phyloP scores from a whole-genome alignment of 228 moss, liverwort and hornwort species.

The Sphagnum magellanicum region DNA sequence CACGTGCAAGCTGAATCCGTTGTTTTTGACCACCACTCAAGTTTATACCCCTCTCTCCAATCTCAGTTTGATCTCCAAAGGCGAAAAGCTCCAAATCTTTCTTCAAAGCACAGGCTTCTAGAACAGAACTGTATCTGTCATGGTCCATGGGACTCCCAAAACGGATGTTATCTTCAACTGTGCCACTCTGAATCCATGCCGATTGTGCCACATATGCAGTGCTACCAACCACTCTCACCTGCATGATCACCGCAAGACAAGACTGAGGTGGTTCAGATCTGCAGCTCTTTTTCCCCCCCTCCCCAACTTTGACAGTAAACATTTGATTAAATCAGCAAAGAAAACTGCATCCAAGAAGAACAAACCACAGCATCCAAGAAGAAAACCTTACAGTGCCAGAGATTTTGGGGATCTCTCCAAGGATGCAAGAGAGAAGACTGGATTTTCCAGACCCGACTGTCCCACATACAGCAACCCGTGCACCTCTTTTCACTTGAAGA shows the following conservation, averaged over 20 bases:
- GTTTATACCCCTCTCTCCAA: conserved; percentile 64
- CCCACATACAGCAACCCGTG: conserved; percentile 60
- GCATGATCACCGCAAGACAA: neutral
- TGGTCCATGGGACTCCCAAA: conserved; percentile 43
- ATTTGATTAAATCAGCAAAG: neutral
- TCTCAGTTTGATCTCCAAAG: conserved; percentile 57
- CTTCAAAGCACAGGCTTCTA: conserved; percentile 29
- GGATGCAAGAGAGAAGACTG: conserved; percentile 44
- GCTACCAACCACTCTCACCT: conserved; percentile 39
- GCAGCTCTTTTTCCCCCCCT: no score
- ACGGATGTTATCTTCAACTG: conserved; percentile 47
- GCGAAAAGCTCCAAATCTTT: conserved; percentile 54
- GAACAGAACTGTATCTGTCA: conserved; percentile 27
- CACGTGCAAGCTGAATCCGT: conserved; percentile 59
- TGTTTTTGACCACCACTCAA: conserved; percentile 66
- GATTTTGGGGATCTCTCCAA: conserved; percentile 46
- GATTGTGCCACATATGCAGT: conserved; percentile 49
- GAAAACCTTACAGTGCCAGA: conserved; percentile 30
- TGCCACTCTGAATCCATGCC: conserved; percentile 68
- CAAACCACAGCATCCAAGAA: neutral
- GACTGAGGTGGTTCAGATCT: neutral
- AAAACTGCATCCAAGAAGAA: neutral
- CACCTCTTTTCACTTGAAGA: conserved; percentile 32
- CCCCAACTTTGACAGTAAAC: no score
- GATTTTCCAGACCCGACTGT: conserved; percentile 65